Evolutionary conservation across 1,139 yeast genomes (phyloP), one percentile per base, ranked within the genome.

Genomic region (Magnusiomyces suaveolens): DNA sequence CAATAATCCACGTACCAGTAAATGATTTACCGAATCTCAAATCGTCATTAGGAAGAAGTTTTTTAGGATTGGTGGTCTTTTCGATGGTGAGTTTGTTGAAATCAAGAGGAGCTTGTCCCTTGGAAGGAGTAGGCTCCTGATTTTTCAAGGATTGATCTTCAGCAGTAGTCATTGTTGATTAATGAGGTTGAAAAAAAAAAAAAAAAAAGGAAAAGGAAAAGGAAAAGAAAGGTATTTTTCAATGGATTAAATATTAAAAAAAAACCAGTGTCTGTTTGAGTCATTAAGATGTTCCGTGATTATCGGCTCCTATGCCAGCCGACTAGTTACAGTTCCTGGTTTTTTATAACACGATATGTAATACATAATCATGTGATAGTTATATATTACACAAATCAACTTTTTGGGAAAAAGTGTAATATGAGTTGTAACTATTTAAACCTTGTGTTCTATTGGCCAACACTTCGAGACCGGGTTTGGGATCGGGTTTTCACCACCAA

Each of bases 11-110:
- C 58, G 6, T 54, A 56, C 58, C 59, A 54, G 96, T 85, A 75
- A 90, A 88, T 14, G 86, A 72, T 68, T 84, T 81, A 59, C 98
- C 98, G 69, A 92, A 92, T 44, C 81, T 83, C 65, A 92, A 79
- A 64, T 85, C 69, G 47, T 86, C 92, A 60, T 84, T 82, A 53
- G 95, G 84, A 53, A 83, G 75, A 56, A 81, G 81, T 14, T 69
- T 66, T 68, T 85, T 84, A 55, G 95, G 94, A 6, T 74, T 65
- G 26, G 75, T 65, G 53, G 84, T 80, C 61, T 76, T 77, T 48
- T 77, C 75, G 62, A 90, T 75, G 54, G 71, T 71, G 57, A 92
- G 72, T 65, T 83, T 84, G 32, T 87, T 74, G 14, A 95, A 80
- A 64, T 87, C 92, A 61, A 89, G 73, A 43, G 50, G 46, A 52